phyloP scores from a whole-genome alignment of 2,329 filamentous ascomycete species.

The Alternaria sp. region DNA sequence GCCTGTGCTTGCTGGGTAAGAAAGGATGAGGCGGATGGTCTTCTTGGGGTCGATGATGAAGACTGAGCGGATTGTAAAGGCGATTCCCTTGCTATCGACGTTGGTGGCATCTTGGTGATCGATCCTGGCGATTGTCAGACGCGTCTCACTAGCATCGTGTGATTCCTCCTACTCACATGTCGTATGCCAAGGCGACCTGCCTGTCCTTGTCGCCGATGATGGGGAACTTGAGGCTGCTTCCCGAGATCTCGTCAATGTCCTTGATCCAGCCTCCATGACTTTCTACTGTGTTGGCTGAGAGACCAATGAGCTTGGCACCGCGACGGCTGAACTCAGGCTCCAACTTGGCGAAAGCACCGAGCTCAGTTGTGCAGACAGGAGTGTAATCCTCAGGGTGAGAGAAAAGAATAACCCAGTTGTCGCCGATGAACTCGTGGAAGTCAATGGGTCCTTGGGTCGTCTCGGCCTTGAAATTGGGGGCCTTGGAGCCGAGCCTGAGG shows the following conservation, averaged over 20 bases:
- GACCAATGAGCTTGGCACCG: conserved; percentile 68
- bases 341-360: conserved; percentile 70
- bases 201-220: conserved; percentile 64
- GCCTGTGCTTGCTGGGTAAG: conserved; percentile 69
- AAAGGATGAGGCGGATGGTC: conserved; percentile 68
- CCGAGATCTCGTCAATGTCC: conserved; percentile 62
- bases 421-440: conserved; percentile 75
- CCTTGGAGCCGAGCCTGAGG: conserved; percentile 71
- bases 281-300: conserved; percentile 61
- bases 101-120: conserved; percentile 66
- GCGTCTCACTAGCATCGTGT: conserved; percentile 11
- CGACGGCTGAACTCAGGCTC: conserved; percentile 70
- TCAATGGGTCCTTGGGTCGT: conserved; percentile 72
- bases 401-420: conserved; percentile 75
- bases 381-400: conserved; percentile 72
- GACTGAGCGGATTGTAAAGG: conserved; percentile 71
- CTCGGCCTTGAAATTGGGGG: conserved; percentile 74
- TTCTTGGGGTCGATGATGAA: conserved; percentile 72
- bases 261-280: conserved; percentile 62
- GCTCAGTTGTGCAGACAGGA: conserved; percentile 69
- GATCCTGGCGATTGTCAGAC: conserved; percentile 48
- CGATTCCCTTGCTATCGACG: conserved; percentile 64
- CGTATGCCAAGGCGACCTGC: conserved; percentile 60
- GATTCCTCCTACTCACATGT: conserved; percentile 53
- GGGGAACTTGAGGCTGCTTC: conserved; percentile 58